Evolutionary conservation across 2,329 filamentous ascomycete genomes (phyloP), one percentile per base, ranked within the genome.

Genomic region (Gaeumannomyces sp.): DNA sequence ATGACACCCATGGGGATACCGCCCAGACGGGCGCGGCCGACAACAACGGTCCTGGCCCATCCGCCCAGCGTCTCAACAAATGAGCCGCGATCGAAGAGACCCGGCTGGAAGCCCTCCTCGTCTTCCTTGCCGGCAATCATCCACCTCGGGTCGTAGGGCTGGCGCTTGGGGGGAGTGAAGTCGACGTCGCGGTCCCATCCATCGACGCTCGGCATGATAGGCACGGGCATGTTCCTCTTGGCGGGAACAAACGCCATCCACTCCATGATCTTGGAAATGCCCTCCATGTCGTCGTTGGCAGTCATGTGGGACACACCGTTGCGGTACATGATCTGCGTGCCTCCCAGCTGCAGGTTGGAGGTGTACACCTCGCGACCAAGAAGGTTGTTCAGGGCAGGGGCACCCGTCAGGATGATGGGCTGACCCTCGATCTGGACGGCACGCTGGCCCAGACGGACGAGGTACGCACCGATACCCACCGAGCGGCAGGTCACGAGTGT

Each of bases 271-370:
- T 96, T 96, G 73, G 91, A 93, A 28, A 99, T 91, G 86, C 95
- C 95, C 73, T 94, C 93, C 72, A 99, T 98, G 81, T 99, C 95
- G 74, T 99, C 94, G 71, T 90, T 91, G 73, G 95, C 95, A 70
- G 94, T 97, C 91, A 98, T 94, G 83, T 99, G 95, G 28, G 95
- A 98, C 58, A 99, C 95, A 87, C 95, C 95, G 77, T 99, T 99
- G 81, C 92, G 93, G 87, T 99, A 98, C 95, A 99, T 99, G 85
- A 99, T 99, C 80, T 99, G 95, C n/a, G 95, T 99, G 72, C 95
- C 95, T 88, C 95, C 95, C 69, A 99, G 92, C 83, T 99, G 95
- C 74, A 99, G 81, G 85, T 99, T 99, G 67, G 95, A 98, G 29
- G 95, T 97, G 82, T 99, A 99, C 35, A 99, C 94, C 79, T 99